These are phyloP conservation scores for Cyberlindnera misumaiensis DNA, from an alignment of 805 yeast species.

Conservation along the genomic window DNA sequence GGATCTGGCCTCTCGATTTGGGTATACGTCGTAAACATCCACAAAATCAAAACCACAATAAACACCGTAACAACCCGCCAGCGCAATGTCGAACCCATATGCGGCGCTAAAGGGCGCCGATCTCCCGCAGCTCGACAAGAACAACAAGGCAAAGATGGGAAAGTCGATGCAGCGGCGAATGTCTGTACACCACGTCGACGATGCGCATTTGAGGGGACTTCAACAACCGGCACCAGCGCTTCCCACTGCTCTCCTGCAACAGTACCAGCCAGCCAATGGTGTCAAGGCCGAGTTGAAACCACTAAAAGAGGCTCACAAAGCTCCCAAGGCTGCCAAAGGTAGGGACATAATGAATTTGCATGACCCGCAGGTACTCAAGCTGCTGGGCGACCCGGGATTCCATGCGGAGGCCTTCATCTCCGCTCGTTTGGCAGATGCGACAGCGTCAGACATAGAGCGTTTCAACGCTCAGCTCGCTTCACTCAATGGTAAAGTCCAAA, in stretches of 20 bases:
- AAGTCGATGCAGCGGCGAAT: constrained; percentile 38
- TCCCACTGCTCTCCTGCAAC: constrained; percentile 20
- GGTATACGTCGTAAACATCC: not conserved
- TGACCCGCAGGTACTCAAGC: constrained; percentile 24
- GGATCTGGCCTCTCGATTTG: not conserved
- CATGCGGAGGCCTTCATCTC: constrained; percentile 44
- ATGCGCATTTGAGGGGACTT: constrained; percentile 9
- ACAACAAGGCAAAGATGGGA: constrained; percentile 32
- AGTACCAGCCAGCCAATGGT: constrained; percentile 1
- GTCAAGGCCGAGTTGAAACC: not conserved
- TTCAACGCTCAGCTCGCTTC: constrained; percentile 49
- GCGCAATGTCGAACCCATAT: constrained; percentile 12
- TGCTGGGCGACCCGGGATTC: constrained; percentile 35
- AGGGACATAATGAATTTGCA: constrained; percentile 11
- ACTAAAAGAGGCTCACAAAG: constrained; percentile 4
- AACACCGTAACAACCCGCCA: not conserved
- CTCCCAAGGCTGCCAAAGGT: constrained; percentile 3
- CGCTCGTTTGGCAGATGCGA: constrained; percentile 50
- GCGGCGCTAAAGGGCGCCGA: constrained; percentile 9
- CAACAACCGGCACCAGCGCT: constrained; percentile 21
- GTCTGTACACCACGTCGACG: constrained; percentile 31
- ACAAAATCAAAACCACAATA: not conserved
- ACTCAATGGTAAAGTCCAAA: constrained; percentile 43
- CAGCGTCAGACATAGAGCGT: constrained; percentile 66
- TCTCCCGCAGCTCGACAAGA: constrained; percentile 28